phyloP scores from a whole-genome alignment of 495 filamentous ascomycete species.

The Jackrogersella multiformis region DNA sequence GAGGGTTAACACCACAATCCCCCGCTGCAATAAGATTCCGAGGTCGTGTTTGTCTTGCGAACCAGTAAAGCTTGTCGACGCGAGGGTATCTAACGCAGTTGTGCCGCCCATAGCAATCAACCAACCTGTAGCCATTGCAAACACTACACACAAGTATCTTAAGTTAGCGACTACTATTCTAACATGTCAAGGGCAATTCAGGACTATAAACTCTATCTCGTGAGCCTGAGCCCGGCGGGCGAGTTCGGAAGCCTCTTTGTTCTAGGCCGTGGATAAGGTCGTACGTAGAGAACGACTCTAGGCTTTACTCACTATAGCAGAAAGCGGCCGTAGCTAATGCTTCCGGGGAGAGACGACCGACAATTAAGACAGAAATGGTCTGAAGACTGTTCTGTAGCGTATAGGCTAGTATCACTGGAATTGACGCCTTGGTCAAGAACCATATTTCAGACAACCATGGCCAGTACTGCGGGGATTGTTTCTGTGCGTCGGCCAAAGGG shows the following conservation, averaged over 20 bases:
- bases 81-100: conserved; percentile 88
- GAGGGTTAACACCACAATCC: conserved; percentile 74
- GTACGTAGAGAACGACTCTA: neutral
- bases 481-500: conserved; percentile 3
- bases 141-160: conserved; percentile 63
- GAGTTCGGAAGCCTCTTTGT: neutral
- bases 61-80: conserved; percentile 86
- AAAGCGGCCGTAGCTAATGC: conserved; percentile 86
- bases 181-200: neutral
- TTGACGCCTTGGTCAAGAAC: conserved; percentile 71
- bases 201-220: neutral
- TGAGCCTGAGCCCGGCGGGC: neutral
- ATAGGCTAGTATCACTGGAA: conserved; percentile 90
- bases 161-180: conserved; percentile 1
- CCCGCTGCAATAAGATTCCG: conserved; percentile 82
- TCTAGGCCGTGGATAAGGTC: neutral
- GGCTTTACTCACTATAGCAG: conserved; percentile 62
- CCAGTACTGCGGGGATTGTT: conserved; percentile 22
- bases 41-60: conserved; percentile 84
- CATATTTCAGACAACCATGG: conserved; percentile 70
- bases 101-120: conserved; percentile 91
- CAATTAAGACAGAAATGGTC: conserved; percentile 83
- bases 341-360: conserved; percentile 79
- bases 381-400: conserved; percentile 89
- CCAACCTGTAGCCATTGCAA: conserved; percentile 91